A percentile compares a stretch with the other conserved stretches of the same genome.
phyloP scores from a whole-genome alignment of 164 flowering plant species.

The Piper betle region DNA sequence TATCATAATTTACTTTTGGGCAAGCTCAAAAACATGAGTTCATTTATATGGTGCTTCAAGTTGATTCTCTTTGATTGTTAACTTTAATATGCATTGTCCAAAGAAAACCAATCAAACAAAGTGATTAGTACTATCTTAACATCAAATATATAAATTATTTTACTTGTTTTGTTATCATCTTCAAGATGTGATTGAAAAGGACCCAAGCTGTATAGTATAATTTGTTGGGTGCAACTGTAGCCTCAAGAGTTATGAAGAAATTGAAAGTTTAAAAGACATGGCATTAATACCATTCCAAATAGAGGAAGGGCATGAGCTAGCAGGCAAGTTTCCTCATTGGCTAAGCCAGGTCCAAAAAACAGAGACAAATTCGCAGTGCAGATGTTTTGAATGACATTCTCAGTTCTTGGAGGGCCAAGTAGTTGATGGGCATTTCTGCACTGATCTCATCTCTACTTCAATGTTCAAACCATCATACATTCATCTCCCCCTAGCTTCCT shows the following conservation, averaged over 20 bases:
- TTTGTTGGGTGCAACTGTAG: too few species aligned
- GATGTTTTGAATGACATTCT: slow-evolving; percentile 6
- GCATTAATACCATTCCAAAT: slow-evolving; percentile 3
- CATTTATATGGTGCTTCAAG: too few species aligned
- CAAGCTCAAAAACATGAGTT: too few species aligned
- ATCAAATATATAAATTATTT: too few species aligned
- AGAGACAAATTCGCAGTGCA: slow-evolving; percentile 6
- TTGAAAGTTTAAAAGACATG: neutral
- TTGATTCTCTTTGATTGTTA: too few species aligned
- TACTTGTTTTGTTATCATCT: too few species aligned
- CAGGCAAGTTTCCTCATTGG: slow-evolving; percentile 6
- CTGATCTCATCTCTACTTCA: slow-evolving; percentile 5
- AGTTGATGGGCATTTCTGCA: slow-evolving; percentile 10
- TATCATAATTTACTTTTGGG: too few species aligned
- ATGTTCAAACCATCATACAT: slow-evolving; percentile 3
- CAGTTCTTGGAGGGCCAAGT: slow-evolving; percentile 3
- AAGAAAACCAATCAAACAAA: too few species aligned
- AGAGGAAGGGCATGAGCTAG: slow-evolving; percentile 9
- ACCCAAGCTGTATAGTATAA: too few species aligned
- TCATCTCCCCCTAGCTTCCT: neutral
- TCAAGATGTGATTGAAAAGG: too few species aligned
- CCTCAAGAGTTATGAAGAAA: neutral
- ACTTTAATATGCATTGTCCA: too few species aligned
- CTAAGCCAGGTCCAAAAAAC: slow-evolving; percentile 4
- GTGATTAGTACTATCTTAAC: too few species aligned